Percentiles rank a stretch among this genome's conserved stretches.
Evolutionary conservation across 495 filamentous ascomycete species (phyloP).

Genomic region (Lichenothelia convexa): DNA sequence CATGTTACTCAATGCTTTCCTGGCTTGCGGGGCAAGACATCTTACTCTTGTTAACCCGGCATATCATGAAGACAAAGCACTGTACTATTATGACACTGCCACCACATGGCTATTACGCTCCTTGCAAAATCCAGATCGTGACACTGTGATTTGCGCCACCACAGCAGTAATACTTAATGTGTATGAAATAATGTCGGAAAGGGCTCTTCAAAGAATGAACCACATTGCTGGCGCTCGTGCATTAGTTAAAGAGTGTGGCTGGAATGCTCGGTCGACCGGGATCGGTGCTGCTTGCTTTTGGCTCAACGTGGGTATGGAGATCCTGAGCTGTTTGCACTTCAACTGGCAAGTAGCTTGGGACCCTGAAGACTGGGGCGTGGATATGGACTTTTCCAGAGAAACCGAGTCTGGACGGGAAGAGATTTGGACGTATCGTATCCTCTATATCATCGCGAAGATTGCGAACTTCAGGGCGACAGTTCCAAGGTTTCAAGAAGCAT

Average conservation of each 20-base stretch:
- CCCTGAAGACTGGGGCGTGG: slow-evolving; percentile 78
- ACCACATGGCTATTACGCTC: slow-evolving; percentile 52
- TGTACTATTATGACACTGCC: slow-evolving; percentile 67
- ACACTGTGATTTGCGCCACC: slow-evolving; percentile 74
- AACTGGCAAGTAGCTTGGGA: slow-evolving; percentile 84
- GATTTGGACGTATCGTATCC: slow-evolving; percentile 75
- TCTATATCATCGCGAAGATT: slow-evolving; percentile 81
- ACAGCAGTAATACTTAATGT: slow-evolving; percentile 78
- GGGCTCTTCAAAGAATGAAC: slow-evolving; percentile 56
- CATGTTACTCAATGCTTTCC: slow-evolving; percentile 78
- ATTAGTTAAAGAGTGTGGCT: slow-evolving; percentile 77
- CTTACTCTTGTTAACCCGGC: slow-evolving; percentile 49
- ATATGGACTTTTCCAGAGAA: slow-evolving; percentile 50
- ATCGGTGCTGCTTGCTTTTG: slow-evolving; percentile 87
- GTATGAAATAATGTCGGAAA: slow-evolving; percentile 78
- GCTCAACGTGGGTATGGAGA: slow-evolving; percentile 79
- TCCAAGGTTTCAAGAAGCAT: slow-evolving; percentile 38
- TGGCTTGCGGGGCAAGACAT: slow-evolving; percentile 80
- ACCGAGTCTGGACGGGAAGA: slow-evolving; percentile 46
- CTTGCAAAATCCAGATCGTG: slow-evolving; percentile 63
- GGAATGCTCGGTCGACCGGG: slow-evolving; percentile 64
- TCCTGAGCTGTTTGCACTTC: slow-evolving; percentile 70
- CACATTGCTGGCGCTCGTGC: slow-evolving; percentile 77
- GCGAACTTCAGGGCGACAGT: slow-evolving; percentile 60
- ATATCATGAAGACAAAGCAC: slow-evolving; percentile 57